Conservation (phyloP, 495 filamentous ascomycete species). For the Pseudomonodictys pantanalensis region DNA sequence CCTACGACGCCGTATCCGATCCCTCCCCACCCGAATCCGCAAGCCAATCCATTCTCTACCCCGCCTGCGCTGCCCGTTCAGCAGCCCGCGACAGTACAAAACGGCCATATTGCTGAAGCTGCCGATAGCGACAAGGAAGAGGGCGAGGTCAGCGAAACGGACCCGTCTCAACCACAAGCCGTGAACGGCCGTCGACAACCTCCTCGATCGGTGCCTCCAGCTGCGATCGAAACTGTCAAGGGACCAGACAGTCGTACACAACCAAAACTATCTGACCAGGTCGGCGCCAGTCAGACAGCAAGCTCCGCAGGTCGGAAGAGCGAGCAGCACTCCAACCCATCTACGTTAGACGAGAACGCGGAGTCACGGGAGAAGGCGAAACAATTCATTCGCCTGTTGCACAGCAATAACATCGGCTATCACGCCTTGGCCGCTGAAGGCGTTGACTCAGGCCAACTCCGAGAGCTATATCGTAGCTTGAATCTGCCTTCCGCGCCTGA, state of each 20-base stretch:
- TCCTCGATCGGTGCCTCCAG: constrained; percentile 17
- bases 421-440: constrained; percentile 57
- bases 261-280: too few relatives aligned
- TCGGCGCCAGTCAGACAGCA: neutral
- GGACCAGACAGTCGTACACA: neutral
- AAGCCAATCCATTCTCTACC: neutral
- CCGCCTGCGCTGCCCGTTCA: neutral
- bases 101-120: constrained; percentile 35
- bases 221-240: neutral
- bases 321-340: neutral
- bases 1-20: too few relatives aligned
- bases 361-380: constrained; percentile 14
- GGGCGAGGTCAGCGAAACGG: constrained; percentile 69
- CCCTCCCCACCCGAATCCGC: too few relatives aligned
- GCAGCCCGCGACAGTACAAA: constrained; percentile 26
- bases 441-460: constrained; percentile 60
- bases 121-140: constrained; percentile 54
- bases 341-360: neutral
- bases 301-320: neutral
- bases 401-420: constrained; percentile 33
- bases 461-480: constrained; percentile 62
- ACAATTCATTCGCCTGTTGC: constrained; percentile 19
- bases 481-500: constrained; percentile 40
- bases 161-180: constrained; percentile 43
- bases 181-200: neutral